Base-by-base conservation (phyloP, 2,329 filamentous ascomycete species). In the Diaporthe destruens region DNA sequence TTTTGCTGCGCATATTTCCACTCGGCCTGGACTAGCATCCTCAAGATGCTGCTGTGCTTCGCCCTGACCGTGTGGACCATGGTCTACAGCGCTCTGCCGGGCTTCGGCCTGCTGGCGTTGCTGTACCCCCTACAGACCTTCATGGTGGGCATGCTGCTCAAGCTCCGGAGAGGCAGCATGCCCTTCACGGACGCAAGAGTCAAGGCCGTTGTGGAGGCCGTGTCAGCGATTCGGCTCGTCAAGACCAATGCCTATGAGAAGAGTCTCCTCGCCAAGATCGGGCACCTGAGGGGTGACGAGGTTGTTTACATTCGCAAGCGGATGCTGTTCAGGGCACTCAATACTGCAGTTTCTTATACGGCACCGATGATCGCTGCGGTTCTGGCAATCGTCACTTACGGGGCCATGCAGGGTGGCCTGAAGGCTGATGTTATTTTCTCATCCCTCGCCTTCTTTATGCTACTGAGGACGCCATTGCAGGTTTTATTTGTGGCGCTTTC, bases 1-100 rank as follows among this genome's bases (percentile, higher is more conserved):
- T 80, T 79, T 51, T 79, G 78, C 72, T 80, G 79, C 34, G 77
- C 77, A n/a, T 80, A 76, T 59, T 80, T 80, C 49, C 79, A 80
- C 68, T 75, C 79, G 0, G 74, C 75, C 0, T 80, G 79, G 79
- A 80, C 79, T 0, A 80, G 79, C 56, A 75, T 80, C n/a, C 72
- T 80, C 2, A 79, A 80, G 71, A 77, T 80, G 47, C 34, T 77
- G 0, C 76, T 80, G 4, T 79, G 78, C n/a, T 74, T 80, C 6
- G 76, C 72, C 6, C 71, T 77, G 29, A 75, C 76, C 5, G 65
- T 76, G 49, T 78, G 76, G 76, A 73, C 75, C 2, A 54, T 79
- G 51, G 76, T 76, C 18, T 79, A 78, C 70, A 79, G 77, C 32
- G 77, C 77, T 5, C 61, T 79, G 34, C 77, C 77, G 0, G 77